These are phyloP conservation scores for Apiotrichum mycotoxinovorans DNA, from an alignment of 1,284 basidiomycete genomes.

Conservation along the genomic window DNA sequence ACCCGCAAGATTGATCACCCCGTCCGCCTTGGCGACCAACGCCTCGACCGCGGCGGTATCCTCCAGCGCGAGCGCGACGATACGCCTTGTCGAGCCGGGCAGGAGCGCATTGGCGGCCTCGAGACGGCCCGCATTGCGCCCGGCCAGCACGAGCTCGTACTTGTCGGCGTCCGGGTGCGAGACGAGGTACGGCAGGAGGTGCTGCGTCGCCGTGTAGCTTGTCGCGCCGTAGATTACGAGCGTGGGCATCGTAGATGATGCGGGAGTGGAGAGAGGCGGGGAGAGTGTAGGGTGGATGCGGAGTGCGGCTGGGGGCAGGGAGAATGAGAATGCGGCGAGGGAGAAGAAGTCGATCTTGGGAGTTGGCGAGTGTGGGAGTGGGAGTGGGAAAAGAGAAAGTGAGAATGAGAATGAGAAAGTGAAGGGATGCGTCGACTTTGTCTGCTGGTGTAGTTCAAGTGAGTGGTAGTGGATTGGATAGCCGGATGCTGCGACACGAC, in stretches of 20 bases:
- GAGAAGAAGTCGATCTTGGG: not conserved
- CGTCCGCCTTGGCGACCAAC: conserved; percentile 30
- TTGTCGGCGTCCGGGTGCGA: conserved; percentile 29
- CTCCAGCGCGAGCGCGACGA: conserved; percentile 26
- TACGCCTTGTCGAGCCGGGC: conserved; percentile 13
- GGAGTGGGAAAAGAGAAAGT: not conserved
- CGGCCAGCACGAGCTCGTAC: conserved; percentile 42
- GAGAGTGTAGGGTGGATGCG: not conserved
- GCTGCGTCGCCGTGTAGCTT: conserved; percentile 36
- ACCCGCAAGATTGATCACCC: conserved; percentile 44
- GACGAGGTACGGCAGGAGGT: conserved; percentile 41
- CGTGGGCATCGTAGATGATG: conserved; percentile 24
- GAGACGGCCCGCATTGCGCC: conserved; percentile 37
- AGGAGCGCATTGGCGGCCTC: conserved; percentile 24
- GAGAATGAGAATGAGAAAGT: not conserved
- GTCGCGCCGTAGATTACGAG: conserved; percentile 47
- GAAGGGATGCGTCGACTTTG: not conserved
- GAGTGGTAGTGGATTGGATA: no score
- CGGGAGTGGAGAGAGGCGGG: not conserved
- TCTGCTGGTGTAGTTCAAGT: no score
- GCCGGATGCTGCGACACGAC: no score
- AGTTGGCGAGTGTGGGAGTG: no score
- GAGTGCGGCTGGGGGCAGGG: no score
- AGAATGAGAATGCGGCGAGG: no score
- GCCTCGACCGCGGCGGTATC: conserved; percentile 29